phyloP scores from a whole-genome alignment of 305 asterid species.

The Andrographis paniculata region DNA sequence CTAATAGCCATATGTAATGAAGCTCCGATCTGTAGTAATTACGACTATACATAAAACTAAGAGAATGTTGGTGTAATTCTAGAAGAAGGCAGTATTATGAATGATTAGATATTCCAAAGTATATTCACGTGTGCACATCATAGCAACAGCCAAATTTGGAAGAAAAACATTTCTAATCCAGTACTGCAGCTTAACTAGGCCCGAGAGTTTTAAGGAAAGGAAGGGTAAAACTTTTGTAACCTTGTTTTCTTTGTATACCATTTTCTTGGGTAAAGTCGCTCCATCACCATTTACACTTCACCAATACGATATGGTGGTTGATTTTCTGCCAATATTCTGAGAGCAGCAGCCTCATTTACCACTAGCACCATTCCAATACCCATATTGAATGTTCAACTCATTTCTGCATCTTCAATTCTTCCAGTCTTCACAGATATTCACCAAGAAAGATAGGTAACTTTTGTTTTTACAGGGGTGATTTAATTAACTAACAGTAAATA shows the following conservation, averaged over 20 bases:
- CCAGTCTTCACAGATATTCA: conserved; percentile 50
- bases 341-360: conserved; percentile 62
- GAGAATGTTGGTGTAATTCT: too few relatives aligned
- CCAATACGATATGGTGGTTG: conserved; percentile 42
- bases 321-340: conserved; percentile 38
- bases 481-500: not conserved
- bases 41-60: too few relatives aligned
- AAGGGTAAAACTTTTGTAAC: not conserved
- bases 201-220: too few relatives aligned
- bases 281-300: conserved; percentile 70
- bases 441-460: not conserved
- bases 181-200: too few relatives aligned
- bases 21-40: too few relatives aligned
- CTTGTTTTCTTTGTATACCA: not conserved
- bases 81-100: not conserved
- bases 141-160: not conserved
- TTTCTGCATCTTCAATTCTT: conserved; percentile 64
- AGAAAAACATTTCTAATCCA: not conserved
- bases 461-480: not conserved
- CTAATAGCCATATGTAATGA: too few relatives aligned
- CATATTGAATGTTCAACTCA: conserved; percentile 85
- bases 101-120: not conserved
- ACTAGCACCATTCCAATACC: conserved; percentile 94
- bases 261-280: conserved; percentile 38
- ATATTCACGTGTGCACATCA: not conserved